Percentiles rank a stretch among this genome's conserved stretches.
phyloP scores from a whole-genome alignment of 2,329 filamentous ascomycete genomes.

The Aspergillus glaucus region DNA sequence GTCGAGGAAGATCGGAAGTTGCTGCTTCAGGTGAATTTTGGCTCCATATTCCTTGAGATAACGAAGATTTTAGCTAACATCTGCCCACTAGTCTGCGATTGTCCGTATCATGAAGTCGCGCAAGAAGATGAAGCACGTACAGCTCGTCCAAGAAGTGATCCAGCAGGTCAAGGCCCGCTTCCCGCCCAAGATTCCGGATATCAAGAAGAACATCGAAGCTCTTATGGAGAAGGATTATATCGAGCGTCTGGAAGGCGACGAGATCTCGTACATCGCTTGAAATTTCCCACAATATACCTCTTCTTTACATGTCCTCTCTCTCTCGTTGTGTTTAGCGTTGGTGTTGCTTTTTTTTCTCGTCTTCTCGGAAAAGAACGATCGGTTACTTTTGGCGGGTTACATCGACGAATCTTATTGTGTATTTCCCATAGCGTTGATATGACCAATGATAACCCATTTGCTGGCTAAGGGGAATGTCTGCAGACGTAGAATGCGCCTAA shows the following conservation, averaged over 20 bases:
- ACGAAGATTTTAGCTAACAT: background rate
- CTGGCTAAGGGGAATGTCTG: background rate
- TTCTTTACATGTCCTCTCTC: background rate
- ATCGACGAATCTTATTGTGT: background rate
- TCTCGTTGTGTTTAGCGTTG: constrained; percentile 5
- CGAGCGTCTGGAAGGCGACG: constrained; percentile 88
- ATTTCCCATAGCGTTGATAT: background rate
- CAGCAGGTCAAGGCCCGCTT: constrained; percentile 91
- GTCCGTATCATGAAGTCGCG: constrained; percentile 99
- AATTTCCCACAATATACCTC: constrained; percentile 2
- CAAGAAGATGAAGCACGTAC: constrained; percentile 96
- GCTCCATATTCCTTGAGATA: too few relatives aligned
- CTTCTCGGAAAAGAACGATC: background rate
- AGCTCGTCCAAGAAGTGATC: constrained; percentile 92
- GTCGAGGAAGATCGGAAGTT: constrained; percentile 98
- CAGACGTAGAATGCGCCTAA: too few relatives aligned
- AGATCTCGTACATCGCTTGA: constrained; percentile 89
- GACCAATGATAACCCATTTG: constrained; percentile 1
- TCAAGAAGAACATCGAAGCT: constrained; percentile 99
- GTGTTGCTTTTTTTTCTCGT: background rate
- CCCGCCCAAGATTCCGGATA: constrained; percentile 84
- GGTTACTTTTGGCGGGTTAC: background rate
- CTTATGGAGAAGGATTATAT: constrained; percentile 98
- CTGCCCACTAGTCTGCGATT: constrained; percentile 70
- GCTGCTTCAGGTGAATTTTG: constrained; percentile 75